Evolutionary conservation across 2,329 filamentous ascomycete genomes (phyloP), one percentile per base, ranked within the genome.

Genomic region (Nigrograna mackinnonii): DNA sequence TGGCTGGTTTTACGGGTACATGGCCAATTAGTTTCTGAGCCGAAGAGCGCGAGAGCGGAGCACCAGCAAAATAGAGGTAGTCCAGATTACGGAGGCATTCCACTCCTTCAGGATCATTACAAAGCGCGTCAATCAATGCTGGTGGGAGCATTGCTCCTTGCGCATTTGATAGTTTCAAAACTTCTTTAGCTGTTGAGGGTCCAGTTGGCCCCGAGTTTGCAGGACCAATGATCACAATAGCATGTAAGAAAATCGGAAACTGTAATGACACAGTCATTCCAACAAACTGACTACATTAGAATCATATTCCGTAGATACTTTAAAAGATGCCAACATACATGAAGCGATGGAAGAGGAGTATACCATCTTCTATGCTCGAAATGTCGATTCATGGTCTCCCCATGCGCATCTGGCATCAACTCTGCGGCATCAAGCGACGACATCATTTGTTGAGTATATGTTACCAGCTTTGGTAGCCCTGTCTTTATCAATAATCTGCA

Each of bases 361-460:
- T 41, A 41, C 39, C 39, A 41, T 6, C 39, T 30, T 13, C 31
- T 35, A 9, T 41, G 24, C 18, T 17, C 6, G 22, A 35, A 41
- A 26, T 41, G 30, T 6, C 6, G 14, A 24, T 16, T 22, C 39
- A 41, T 36, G 9, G 18, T 36, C 24, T 35, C 24, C 11, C 14
- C 24, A 28, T 11, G 14, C 11, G 24, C 24, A 28, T 28, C 24
- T 28, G 24, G 24, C 31, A 39, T 35, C 13, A 41, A 17, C 17
- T 45, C 34, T 19, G 37, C 26, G 4, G 37, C 38, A 22, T 48
- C 41, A 6, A 45, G 16, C 7, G 33, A 30, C 6, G 45, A 35
- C 9, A 45, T 9, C 45, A 48, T 48, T 16, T 41, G 21, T 30
- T 48, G 38, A 3, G 45, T 44, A 30, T 41, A 28, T 11, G 24